phyloP scores from a whole-genome alignment of 345 rosid genomes.

The Brassica carinata region DNA sequence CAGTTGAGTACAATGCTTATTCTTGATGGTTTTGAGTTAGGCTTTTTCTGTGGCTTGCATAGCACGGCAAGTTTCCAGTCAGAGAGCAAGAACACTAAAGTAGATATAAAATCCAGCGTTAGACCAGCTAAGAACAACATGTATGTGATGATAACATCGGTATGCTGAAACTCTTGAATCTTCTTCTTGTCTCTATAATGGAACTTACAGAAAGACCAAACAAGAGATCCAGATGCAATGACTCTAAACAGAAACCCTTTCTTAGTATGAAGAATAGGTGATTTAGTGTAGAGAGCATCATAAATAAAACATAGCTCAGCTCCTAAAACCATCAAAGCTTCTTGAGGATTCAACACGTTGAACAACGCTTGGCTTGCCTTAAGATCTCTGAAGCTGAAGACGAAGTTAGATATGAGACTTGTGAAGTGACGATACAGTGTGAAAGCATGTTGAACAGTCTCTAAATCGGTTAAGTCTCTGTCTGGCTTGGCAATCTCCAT shows the following conservation, averaged over 20 bases:
- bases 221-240: slow-evolving; percentile 5
- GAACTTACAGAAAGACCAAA: not conserved
- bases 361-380: slow-evolving; percentile 16
- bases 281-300: slow-evolving; percentile 40
- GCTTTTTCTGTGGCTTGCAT: not conserved
- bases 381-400: slow-evolving; percentile 9
- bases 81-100: not conserved
- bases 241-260: slow-evolving; percentile 10
- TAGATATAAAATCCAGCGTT: not conserved
- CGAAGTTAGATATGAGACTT: slow-evolving; percentile 1
- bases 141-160: slow-evolving; percentile 4
- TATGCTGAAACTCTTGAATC: not conserved
- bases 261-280: not conserved
- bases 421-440: not conserved
- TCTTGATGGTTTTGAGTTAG: not conserved
- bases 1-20: not conserved
- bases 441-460: not conserved
- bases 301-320: slow-evolving; percentile 43
- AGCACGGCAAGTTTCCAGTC: slow-evolving; percentile 7
- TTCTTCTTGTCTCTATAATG: not conserved
- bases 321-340: slow-evolving; percentile 38
- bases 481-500: not conserved
- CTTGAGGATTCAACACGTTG: not conserved
- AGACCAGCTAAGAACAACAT: not conserved
- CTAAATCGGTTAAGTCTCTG: not conserved